phyloP scores from a whole-genome alignment of 2,329 filamentous ascomycete species.

The Fusarium fracticaudum region DNA sequence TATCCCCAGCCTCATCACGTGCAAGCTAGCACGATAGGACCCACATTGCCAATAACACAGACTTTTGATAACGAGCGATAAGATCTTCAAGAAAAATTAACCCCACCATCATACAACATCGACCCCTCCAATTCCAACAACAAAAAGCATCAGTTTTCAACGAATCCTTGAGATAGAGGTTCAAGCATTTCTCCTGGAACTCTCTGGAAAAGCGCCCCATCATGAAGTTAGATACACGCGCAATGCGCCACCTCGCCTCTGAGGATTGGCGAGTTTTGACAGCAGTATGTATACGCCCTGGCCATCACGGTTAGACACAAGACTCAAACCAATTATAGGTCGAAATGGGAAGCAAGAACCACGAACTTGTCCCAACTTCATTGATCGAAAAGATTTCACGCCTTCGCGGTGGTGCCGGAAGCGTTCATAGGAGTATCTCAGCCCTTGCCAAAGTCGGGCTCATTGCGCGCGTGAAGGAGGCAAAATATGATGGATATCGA shows the following conservation, averaged over 20 bases:
- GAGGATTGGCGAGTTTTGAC: slow-evolving; percentile 97
- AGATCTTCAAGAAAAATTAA: slow-evolving; percentile 44
- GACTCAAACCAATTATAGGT: slow-evolving; percentile 66
- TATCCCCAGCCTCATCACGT: slow-evolving; percentile 48
- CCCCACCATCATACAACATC: slow-evolving; percentile 43
- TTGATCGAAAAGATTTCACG: slow-evolving; percentile 87
- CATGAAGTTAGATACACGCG: slow-evolving; percentile 97
- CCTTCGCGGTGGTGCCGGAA: slow-evolving; percentile 78
- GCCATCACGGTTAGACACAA: slow-evolving; percentile 45
- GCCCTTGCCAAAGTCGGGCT: slow-evolving; percentile 90
- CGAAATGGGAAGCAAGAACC: slow-evolving; percentile 93
- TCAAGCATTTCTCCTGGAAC: not conserved
- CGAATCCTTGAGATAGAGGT: not conserved
- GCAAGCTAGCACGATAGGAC: not conserved
- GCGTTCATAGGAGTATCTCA: slow-evolving; percentile 88
- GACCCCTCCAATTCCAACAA: slow-evolving; percentile 35
- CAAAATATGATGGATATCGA: slow-evolving; percentile 96
- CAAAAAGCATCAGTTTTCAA: not conserved
- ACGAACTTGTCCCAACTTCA: slow-evolving; percentile 93
- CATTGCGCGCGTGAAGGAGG: slow-evolving; percentile 93
- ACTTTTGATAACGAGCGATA: slow-evolving; percentile 36
- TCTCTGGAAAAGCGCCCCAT: slow-evolving; percentile 26
- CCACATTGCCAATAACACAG: slow-evolving; percentile 3
- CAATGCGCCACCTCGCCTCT: slow-evolving; percentile 87
- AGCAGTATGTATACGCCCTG: slow-evolving; percentile 69